Base-by-base conservation (phyloP, 1,139 yeast species). In the Yamadazyma triangularis region DNA sequence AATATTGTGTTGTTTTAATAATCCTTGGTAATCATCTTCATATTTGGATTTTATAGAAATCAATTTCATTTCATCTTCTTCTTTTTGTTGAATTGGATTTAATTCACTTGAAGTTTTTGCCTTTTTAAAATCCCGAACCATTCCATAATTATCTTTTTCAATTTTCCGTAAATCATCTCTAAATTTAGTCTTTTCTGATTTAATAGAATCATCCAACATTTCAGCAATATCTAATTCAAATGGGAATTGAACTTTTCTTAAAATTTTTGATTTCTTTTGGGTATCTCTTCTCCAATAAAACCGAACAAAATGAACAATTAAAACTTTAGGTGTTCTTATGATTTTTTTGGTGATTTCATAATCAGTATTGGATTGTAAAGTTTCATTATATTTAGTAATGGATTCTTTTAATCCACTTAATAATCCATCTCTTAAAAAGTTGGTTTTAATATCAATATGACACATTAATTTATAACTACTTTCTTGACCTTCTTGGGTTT, bases 231-330 rank as follows among this genome's bases (percentile, higher is more conserved):
- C 99, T 37, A 89, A 68, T 54, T 85, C 93, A 60, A 88, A 85
- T 27, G 99, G 99, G 60, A 93, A 91, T 41, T 82, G 86, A 18
- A 91, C 98, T 59, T 82, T 88, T 52, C 98, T 79, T 55, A 91
- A 68, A 54, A 91, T 91, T 63, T 91, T 91, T 21, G 95, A 84
- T 64, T 91, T 91, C 60, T 83, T 85, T 44, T 77, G 79, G 7
- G 94, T 85, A 38, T 91, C 95, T 50, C 91, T 75, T 55, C 93
- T 85, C 98, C 98, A 91, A 58, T 79, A 91, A 56, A 91, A 91
- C 50, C 99, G 74, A 44, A 91, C 93, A 58, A 85, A 91, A 55
- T 91, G 95, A 29, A 93, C 87, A 10, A 93, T 85, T 46, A 91
- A 68, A 51, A 82, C 83, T 51, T 85, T 83, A 36, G 99, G 99